Conservation (phyloP, 129 eudicot species). For the Helichrysum umbraculigerum region DNA sequence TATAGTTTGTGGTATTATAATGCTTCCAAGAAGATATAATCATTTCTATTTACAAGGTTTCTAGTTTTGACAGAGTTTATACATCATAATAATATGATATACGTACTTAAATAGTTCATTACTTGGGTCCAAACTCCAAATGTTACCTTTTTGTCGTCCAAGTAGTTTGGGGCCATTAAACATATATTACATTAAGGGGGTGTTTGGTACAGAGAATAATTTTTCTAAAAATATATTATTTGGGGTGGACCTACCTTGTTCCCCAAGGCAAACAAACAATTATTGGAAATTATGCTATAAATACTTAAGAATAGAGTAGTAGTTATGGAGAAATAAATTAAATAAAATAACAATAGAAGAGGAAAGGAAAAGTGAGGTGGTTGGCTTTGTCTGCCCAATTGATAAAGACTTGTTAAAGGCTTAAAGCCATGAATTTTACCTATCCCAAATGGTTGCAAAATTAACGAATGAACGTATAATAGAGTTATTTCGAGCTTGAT, state of each 20-base stretch:
- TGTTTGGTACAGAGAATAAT: no score
- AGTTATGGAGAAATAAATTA: neutral
- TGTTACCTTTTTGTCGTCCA: neutral
- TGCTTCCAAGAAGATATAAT: neutral
- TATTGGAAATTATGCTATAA: conserved; percentile 14
- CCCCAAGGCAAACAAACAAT: conserved; percentile 24
- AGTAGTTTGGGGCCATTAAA: conserved; percentile 11
- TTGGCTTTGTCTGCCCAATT: conserved; percentile 16
- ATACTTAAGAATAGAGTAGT: neutral
- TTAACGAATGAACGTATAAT: no score
- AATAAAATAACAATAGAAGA: neutral
- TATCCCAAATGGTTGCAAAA: neutral
- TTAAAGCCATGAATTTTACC: neutral
- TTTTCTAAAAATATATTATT: neutral
- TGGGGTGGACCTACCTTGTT: conserved; percentile 25
- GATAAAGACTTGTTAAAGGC: conserved; percentile 10
- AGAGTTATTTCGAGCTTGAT: neutral
- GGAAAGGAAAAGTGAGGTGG: conserved; percentile 23
- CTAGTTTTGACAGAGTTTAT: no score
- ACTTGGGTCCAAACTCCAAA: neutral
- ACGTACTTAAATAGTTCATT: neutral
- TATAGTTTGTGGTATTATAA: neutral
- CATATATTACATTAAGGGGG: neutral
- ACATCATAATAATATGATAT: no score
- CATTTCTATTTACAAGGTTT: no score